A percentile compares a stretch with the other conserved stretches of the same genome.
These are phyloP conservation scores for Anisodus tanguticus DNA, from an alignment of 257 asterid genomes.

Conservation along the genomic window DNA sequence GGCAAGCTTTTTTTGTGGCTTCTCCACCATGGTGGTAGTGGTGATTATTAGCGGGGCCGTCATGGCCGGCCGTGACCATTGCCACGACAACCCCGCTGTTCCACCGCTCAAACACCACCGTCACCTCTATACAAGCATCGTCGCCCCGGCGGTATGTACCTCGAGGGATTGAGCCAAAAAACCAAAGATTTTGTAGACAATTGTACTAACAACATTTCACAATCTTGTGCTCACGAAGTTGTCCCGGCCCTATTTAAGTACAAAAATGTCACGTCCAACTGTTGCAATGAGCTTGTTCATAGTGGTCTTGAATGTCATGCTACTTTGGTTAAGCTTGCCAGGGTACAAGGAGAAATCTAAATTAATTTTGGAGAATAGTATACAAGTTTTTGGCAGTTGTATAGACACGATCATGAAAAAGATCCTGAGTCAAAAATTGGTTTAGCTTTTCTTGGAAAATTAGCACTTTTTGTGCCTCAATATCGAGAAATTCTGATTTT, in stretches of 20 bases:
- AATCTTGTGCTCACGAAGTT: background rate
- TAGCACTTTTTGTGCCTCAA: too few species aligned
- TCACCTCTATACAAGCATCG: background rate
- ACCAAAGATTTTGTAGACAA: background rate
- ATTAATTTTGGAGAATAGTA: background rate
- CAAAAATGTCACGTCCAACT: background rate
- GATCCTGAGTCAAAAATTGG: background rate
- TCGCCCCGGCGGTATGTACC: background rate
- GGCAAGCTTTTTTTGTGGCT: background rate
- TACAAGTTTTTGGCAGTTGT: background rate
- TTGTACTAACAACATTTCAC: background rate
- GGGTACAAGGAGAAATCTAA: background rate
- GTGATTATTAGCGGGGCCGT: background rate
- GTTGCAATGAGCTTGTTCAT: constrained; percentile 26
- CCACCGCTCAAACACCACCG: background rate
- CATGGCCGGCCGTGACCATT: background rate
- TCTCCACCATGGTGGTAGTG: background rate
- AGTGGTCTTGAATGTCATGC: constrained; percentile 30
- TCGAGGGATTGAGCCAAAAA: background rate
- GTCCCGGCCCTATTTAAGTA: background rate
- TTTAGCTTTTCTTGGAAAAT: background rate
- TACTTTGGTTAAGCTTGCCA: constrained; percentile 26
- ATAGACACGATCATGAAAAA: background rate
- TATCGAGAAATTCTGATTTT: background rate
- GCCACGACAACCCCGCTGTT: background rate